Evolutionary conservation across 2,329 filamentous ascomycete genomes (phyloP), one percentile per base, ranked within the genome.

Genomic region (Penicillium nordicum): DNA sequence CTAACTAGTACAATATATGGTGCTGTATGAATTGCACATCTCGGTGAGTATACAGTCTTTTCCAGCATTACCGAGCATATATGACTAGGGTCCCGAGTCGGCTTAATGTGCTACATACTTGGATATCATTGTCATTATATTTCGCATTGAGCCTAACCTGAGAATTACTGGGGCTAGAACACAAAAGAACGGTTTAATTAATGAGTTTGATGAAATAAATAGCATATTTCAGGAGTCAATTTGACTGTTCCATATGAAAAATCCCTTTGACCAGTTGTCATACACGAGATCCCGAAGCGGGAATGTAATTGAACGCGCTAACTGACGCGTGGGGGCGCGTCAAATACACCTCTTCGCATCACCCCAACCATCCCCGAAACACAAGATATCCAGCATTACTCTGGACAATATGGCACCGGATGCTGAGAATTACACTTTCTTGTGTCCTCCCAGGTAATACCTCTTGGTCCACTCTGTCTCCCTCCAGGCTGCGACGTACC

Each of bases 391-490:
- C 49, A 44, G 38, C 38, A 21, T 52, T 34, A 23, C 21, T 29
- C 46, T 41, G 36, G n/a, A 41, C 50, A 64, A 50, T 41, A 68
- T 68, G 66, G 51, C 61, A 14, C 47, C 60, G 29, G 54, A 53
- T 21, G 47, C 52, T 36, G 45, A 63, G 5, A 53, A 66, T 4
- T 66, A 57, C 52, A 65, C 64, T 41, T 72, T 72, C 51, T 57
- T 72, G 6, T 57, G 63, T 36, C 63, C 69, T 36, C 69, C 69
- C 30, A 63, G 60, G 70, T 72, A 64, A 51, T 55, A n/a, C 18
- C 25, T 9, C 23, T 34, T 29, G 12, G 10, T 23, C 11, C 34
- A 38, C 38, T n/a, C 21, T 55, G 5, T 30, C 34, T 51, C 10
- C 29, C 11, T 40, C 43, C 36, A 12, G 10, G 5, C 21, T 53